These are phyloP conservation scores for Gossypium davidsonii DNA, from an alignment of 441 rosid genomes.

Conservation along the genomic window DNA sequence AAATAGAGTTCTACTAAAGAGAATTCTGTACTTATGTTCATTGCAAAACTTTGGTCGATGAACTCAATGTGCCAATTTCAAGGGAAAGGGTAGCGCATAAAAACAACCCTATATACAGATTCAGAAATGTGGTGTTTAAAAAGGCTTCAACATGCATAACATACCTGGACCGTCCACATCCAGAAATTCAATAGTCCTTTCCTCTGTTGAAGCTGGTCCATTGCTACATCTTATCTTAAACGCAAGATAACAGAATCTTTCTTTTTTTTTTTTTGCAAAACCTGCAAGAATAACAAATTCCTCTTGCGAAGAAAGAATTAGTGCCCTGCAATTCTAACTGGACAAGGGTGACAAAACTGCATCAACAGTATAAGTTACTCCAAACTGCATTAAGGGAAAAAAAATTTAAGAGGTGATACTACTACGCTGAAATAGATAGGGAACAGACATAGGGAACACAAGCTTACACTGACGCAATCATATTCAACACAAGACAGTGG, in stretches of 20 bases:
- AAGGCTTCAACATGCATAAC: background rate
- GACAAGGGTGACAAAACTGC: background rate
- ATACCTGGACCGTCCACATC: constrained; percentile 7
- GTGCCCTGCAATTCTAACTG: background rate
- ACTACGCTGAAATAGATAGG: background rate
- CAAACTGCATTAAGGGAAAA: background rate
- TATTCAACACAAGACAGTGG: too few relatives aligned
- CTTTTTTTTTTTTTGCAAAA: background rate
- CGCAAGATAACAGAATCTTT: background rate
- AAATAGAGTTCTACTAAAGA: background rate
- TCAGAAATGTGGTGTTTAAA: background rate
- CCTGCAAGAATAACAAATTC: background rate
- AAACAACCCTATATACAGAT: background rate
- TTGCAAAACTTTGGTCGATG: background rate
- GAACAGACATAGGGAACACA: too few relatives aligned
- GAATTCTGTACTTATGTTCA: background rate
- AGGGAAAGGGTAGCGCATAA: background rate
- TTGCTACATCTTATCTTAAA: background rate
- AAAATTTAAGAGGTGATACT: too few relatives aligned
- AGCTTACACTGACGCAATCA: too few relatives aligned
- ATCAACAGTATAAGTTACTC: background rate
- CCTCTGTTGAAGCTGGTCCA: background rate
- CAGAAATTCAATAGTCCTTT: background rate
- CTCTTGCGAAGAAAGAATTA: background rate
- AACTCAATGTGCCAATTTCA: background rate